Evolutionary conservation across 78 protist genomes (phyloP).

Genomic region (Emiliania huxleyi): DNA sequence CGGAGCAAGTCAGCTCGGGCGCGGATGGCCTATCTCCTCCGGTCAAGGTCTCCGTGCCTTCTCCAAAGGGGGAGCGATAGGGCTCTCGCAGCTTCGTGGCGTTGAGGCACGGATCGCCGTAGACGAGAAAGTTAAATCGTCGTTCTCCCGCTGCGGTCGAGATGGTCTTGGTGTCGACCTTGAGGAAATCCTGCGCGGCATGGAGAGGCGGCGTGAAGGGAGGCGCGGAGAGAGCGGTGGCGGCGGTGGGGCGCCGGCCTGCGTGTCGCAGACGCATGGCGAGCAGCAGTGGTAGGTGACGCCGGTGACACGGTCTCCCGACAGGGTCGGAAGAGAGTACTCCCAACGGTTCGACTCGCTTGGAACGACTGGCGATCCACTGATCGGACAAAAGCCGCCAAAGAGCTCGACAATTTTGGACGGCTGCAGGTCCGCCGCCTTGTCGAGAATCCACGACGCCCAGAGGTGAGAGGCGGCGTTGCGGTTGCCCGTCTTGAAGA

Average conservation of each 20-base stretch:
- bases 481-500: background rate
- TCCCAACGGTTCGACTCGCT: slow-evolving; percentile 19
- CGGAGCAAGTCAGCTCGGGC: background rate
- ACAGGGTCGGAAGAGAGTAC: background rate
- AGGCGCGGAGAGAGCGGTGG: too few relatives aligned
- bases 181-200: too few relatives aligned
- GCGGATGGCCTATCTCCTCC: too few relatives aligned
- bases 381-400: slow-evolving; percentile 19
- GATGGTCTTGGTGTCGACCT: too few relatives aligned
- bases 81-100: background rate
- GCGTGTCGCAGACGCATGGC: slow-evolving; percentile 38
- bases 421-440: background rate
- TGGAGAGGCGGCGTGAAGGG: too few relatives aligned
- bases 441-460: background rate
- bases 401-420: background rate
- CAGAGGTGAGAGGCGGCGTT: slow-evolving; percentile 27
- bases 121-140: background rate
- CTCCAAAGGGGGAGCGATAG: background rate
- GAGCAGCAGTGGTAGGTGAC: slow-evolving; percentile 46
- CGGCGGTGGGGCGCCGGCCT: too few relatives aligned
- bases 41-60: too few relatives aligned
- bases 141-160: too few relatives aligned
- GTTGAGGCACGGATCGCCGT: background rate
- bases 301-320: background rate
- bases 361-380: slow-evolving; percentile 20